These are phyloP conservation scores for Microsporum audouinii DNA, from an alignment of 2,329 filamentous ascomycete genomes.

Conservation along the genomic window DNA sequence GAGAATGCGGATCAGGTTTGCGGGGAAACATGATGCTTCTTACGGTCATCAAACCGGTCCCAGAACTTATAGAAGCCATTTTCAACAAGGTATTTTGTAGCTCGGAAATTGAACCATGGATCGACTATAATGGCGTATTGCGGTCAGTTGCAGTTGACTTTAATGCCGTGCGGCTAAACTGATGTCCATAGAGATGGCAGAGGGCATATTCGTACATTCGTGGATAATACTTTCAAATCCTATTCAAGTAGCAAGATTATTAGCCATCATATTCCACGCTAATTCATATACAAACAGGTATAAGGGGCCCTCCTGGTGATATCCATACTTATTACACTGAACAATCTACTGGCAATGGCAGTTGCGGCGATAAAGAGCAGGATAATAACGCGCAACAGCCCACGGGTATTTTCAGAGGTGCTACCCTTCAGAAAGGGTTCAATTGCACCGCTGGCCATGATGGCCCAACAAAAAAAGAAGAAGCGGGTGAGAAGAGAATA, in stretches of 20 bases:
- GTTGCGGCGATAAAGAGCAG: slow-evolving; percentile 82
- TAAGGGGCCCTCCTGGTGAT: neutral
- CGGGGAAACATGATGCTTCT: slow-evolving; percentile 20
- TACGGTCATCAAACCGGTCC: slow-evolving; percentile 99
- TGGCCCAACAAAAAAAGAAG: slow-evolving; percentile 18
- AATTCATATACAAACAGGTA: neutral
- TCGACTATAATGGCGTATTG: slow-evolving; percentile 54
- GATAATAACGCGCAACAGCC: slow-evolving; percentile 79
- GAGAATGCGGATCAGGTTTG: too few relatives aligned
- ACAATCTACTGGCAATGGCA: slow-evolving; percentile 83
- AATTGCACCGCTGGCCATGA: slow-evolving; percentile 28
- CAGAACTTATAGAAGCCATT: slow-evolving; percentile 98
- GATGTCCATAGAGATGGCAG: neutral
- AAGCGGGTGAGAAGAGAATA: slow-evolving; percentile 21
- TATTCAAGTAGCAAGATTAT: slow-evolving; percentile 29
- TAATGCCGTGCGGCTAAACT: neutral
- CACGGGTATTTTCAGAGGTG: slow-evolving; percentile 68
- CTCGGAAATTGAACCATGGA: slow-evolving; percentile 99
- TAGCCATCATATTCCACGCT: slow-evolving; percentile 17
- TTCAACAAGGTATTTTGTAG: slow-evolving; percentile 92
- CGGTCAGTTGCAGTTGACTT: neutral
- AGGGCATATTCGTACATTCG: slow-evolving; percentile 62
- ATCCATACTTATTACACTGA: slow-evolving; percentile 86
- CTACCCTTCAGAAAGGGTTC: slow-evolving; percentile 61
- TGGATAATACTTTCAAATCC: slow-evolving; percentile 99